A percentile compares a stretch with the other conserved stretches of the same genome.
Conservation (phyloP, 2,329 filamentous ascomycete genomes). For the Sporothrix schenckii region DNA sequence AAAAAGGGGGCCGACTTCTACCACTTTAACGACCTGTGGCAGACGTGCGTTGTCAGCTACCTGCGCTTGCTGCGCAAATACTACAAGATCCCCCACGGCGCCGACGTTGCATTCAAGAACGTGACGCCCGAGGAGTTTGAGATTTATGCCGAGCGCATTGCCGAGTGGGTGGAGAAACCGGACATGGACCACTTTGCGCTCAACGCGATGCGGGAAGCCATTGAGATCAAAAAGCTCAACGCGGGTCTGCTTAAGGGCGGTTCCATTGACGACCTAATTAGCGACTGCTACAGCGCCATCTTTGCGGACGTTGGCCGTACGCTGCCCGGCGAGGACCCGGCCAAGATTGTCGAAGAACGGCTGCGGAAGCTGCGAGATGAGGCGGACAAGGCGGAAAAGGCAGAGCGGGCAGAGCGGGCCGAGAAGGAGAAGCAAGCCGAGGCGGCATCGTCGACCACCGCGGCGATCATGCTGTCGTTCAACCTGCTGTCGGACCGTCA, state of each 20-base stretch:
- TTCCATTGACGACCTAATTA: slow-evolving; percentile 89
- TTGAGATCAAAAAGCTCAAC: slow-evolving; percentile 73
- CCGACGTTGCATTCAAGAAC: slow-evolving; percentile 60
- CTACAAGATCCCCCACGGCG: slow-evolving; percentile 50
- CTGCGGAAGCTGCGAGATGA: slow-evolving; percentile 42
- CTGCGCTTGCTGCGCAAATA: slow-evolving; percentile 56
- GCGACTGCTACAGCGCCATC: slow-evolving; percentile 80
- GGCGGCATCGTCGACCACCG: slow-evolving; percentile 33
- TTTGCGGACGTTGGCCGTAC: slow-evolving; percentile 68
- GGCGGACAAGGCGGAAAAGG: slow-evolving; percentile 38
- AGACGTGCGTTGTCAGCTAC: slow-evolving; percentile 58
- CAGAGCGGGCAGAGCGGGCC: slow-evolving; percentile 34
- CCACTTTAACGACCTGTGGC: slow-evolving; percentile 64
- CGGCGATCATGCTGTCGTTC: slow-evolving; percentile 37
- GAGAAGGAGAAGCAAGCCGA: slow-evolving; percentile 34
- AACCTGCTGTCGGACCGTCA: slow-evolving; percentile 32
- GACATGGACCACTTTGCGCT: slow-evolving; percentile 50
- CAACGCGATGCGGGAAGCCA: slow-evolving; percentile 59
- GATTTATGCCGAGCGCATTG: slow-evolving; percentile 57
- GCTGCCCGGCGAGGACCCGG: slow-evolving; percentile 56
- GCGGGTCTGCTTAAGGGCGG: slow-evolving; percentile 82
- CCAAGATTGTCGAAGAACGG: slow-evolving; percentile 52
- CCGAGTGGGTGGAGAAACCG: slow-evolving; percentile 55
- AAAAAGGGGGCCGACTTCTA: slow-evolving; percentile 78
- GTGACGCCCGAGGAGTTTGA: slow-evolving; percentile 61